These are phyloP conservation scores for Fusarium vanettenii DNA, from an alignment of 2,329 filamentous ascomycete genomes.

Conservation along the genomic window DNA sequence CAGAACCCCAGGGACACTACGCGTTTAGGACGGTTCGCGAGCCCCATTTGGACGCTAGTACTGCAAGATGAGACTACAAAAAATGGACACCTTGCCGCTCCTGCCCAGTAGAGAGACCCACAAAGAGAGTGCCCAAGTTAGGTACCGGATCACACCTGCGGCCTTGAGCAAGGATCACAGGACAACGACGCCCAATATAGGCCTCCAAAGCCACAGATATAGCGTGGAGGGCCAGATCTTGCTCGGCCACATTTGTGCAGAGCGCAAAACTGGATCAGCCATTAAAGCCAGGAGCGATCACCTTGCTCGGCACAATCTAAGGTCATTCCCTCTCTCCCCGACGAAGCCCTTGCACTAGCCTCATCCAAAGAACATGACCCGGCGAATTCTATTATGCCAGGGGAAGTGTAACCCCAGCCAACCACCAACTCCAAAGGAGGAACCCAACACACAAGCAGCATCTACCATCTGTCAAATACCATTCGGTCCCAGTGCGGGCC, in stretches of 20 bases:
- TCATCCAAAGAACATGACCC: not conserved
- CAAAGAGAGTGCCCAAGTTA: not conserved
- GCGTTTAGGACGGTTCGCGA: not conserved
- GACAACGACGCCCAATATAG: not conserved
- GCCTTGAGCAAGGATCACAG: not conserved
- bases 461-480: not conserved
- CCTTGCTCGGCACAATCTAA: not conserved
- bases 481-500: not conserved
- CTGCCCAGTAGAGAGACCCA: not conserved
- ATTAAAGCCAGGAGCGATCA: not conserved
- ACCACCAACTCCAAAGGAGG: not conserved
- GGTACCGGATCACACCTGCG: not conserved
- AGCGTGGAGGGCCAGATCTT: not conserved
- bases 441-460: not conserved
- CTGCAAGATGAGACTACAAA: not conserved
- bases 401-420: not conserved
- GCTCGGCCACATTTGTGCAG: not conserved
- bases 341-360: not conserved
- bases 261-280: not conserved
- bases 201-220: not conserved
- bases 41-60: not conserved
- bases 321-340: not conserved
- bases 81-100: not conserved
- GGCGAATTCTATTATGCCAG: not conserved
- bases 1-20: not conserved